A percentile compares a stretch with the other conserved stretches of the same genome.
Conservation (phyloP, 352 stramenopile genomes). For the Phytophthora idaei region DNA sequence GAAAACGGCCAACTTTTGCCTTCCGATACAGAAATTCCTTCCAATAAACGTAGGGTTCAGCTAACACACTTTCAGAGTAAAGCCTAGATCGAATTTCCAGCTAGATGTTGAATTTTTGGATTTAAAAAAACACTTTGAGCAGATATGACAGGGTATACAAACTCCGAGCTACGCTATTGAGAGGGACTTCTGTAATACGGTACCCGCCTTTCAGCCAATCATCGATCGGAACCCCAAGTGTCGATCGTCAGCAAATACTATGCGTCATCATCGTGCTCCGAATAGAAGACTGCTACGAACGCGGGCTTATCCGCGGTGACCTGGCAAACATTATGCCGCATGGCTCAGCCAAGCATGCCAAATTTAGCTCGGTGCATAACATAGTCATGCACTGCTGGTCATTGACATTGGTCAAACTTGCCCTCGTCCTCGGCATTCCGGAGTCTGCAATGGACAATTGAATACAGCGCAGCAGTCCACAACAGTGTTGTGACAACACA, state of each 20-base stretch:
- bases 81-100: no score
- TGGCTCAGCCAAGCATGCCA: neutral
- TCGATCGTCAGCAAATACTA: constrained; percentile 21
- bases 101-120: no score
- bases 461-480: neutral
- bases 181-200: neutral
- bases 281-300: constrained; percentile 22
- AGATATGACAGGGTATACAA: neutral
- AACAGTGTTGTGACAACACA: no score
- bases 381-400: neutral
- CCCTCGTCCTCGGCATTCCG: neutral
- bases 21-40: no score
- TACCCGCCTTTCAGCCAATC: constrained; percentile 20
- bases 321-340: constrained; percentile 10
- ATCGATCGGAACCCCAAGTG: neutral
- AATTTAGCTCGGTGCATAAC: neutral
- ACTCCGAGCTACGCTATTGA: no score
- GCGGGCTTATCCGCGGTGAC: constrained; percentile 1
- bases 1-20: constrained; percentile 1
- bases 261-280: constrained; percentile 34
- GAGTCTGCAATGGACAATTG: constrained; percentile 1
- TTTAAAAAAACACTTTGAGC: no score
- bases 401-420: no score
- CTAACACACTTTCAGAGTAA: no score
- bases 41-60: no score